phyloP scores from a whole-genome alignment of 1,284 basidiomycete genomes.

The Ustilago loliicola region DNA sequence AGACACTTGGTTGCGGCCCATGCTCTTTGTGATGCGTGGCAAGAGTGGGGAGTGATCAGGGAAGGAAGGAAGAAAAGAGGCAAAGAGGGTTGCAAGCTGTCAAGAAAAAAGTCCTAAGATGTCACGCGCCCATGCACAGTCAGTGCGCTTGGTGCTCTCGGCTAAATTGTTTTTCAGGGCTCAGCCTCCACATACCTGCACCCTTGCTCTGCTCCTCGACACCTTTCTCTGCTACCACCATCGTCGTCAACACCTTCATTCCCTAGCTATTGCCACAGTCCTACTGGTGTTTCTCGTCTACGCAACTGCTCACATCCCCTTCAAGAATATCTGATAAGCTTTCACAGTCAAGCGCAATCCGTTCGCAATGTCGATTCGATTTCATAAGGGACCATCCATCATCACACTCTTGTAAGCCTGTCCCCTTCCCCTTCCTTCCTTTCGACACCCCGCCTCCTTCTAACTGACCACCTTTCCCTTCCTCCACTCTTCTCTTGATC shows the following conservation, averaged over 20 bases:
- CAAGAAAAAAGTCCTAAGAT: not conserved
- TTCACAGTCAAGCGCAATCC: not conserved
- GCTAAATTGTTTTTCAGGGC: slow-evolving; percentile 1
- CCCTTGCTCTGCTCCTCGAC: not conserved
- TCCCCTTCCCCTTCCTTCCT: not conserved
- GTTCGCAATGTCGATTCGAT: slow-evolving; percentile 39
- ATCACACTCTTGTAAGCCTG: slow-evolving; percentile 47
- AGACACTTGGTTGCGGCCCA: not conserved
- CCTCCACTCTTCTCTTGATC: not conserved
- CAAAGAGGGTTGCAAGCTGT: not conserved
- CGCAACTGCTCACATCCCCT: not conserved
- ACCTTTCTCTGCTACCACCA: not conserved
- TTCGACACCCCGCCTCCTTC: not conserved
- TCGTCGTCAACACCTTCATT: slow-evolving; percentile 11
- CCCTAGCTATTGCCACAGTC: no score
- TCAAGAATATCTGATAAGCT: not conserved
- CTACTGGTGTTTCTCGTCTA: not conserved
- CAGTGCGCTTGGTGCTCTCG: no score
- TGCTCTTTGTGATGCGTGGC: not conserved
- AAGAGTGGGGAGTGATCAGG: not conserved
- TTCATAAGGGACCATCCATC: slow-evolving; percentile 43
- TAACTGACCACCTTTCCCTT: not conserved
- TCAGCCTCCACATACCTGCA: slow-evolving; percentile 25
- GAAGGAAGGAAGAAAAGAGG: not conserved
- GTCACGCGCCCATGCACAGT: slow-evolving; percentile 1